These are phyloP conservation scores for Proliferodiscus dingleyae DNA, from an alignment of 2,329 filamentous ascomycete species.

Conservation along the genomic window DNA sequence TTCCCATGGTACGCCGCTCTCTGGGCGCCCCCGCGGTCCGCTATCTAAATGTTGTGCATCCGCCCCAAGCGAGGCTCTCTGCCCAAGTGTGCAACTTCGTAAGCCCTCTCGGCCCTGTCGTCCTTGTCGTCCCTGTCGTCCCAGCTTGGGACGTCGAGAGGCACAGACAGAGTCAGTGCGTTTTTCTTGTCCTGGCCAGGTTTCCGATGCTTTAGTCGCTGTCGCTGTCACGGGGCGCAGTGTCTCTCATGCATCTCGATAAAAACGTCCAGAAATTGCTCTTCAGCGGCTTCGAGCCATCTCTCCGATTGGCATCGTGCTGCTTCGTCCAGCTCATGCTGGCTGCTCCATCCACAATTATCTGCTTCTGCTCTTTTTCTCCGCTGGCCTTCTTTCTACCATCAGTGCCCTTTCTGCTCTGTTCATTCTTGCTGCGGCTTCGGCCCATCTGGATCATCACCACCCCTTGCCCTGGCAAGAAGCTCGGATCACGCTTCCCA, in stretches of 20 bases:
- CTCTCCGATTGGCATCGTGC: not conserved
- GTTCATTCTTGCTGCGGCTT: not conserved
- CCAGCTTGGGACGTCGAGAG: no score
- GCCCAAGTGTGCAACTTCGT: no score
- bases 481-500: no score
- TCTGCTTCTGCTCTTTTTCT: not conserved
- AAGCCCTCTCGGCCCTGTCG: no score
- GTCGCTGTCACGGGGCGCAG: not conserved
- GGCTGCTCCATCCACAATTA: not conserved
- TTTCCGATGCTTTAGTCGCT: not conserved
- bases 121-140: no score
- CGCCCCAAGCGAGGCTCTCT: not conserved
- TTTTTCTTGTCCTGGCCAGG: not conserved
- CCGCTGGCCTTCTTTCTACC: not conserved
- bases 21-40: not conserved
- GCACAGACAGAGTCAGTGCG: not conserved
- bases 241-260: not conserved
- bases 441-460: not conserved
- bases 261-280: not conserved
- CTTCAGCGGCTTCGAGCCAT: not conserved
- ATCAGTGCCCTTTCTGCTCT: not conserved
- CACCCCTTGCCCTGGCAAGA: no score
- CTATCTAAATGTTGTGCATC: not conserved
- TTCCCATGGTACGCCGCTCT: no score
- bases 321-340: not conserved